Percentiles rank a stretch among this genome's conserved stretches.
Conservation (phyloP, 1,284 basidiomycete species). For the Phlebopus sp. region DNA sequence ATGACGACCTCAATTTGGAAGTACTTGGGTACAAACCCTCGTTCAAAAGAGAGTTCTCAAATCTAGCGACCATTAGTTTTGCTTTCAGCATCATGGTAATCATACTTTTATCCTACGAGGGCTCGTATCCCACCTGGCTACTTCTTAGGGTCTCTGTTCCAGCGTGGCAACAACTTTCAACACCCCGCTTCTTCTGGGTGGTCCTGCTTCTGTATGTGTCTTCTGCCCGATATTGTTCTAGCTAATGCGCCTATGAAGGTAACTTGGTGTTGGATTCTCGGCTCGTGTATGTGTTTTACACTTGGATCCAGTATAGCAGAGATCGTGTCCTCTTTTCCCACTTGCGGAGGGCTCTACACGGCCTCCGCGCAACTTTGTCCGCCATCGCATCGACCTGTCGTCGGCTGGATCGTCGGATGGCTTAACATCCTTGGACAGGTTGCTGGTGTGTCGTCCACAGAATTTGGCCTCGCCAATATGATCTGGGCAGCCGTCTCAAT, state of each 20-base stretch:
- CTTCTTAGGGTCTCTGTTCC: slow-evolving; percentile 62
- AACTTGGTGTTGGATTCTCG: slow-evolving; percentile 78
- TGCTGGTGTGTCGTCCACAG: slow-evolving; percentile 81
- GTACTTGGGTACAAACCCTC: slow-evolving; percentile 71
- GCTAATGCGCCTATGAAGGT: slow-evolving; percentile 37
- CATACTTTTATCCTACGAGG: not conserved
- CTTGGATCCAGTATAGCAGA: slow-evolving; percentile 76
- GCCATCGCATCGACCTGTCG: slow-evolving; percentile 59
- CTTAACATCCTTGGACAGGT: slow-evolving; percentile 85
- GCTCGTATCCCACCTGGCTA: not conserved
- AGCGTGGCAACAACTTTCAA: slow-evolving; percentile 80
- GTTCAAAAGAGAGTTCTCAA: slow-evolving; percentile 78
- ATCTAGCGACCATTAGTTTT: slow-evolving; percentile 61
- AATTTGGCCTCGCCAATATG: slow-evolving; percentile 87
- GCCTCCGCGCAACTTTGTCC: slow-evolving; percentile 75
- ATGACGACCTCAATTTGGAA: slow-evolving; percentile 63
- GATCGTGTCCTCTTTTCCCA: slow-evolving; percentile 76
- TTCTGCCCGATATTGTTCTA: slow-evolving; percentile 5
- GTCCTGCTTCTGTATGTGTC: slow-evolving; percentile 60
- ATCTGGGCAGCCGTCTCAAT: slow-evolving; percentile 69
- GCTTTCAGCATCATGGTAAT: slow-evolving; percentile 16
- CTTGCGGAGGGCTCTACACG: slow-evolving; percentile 79
- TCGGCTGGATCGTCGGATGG: slow-evolving; percentile 79
- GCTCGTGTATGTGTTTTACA: slow-evolving; percentile 74
- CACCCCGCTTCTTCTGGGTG: slow-evolving; percentile 69